Percentiles rank a stretch among this genome's conserved stretches.
Conservation (phyloP, 768 basidiomycete species). For the Hygrocybe punicea region DNA sequence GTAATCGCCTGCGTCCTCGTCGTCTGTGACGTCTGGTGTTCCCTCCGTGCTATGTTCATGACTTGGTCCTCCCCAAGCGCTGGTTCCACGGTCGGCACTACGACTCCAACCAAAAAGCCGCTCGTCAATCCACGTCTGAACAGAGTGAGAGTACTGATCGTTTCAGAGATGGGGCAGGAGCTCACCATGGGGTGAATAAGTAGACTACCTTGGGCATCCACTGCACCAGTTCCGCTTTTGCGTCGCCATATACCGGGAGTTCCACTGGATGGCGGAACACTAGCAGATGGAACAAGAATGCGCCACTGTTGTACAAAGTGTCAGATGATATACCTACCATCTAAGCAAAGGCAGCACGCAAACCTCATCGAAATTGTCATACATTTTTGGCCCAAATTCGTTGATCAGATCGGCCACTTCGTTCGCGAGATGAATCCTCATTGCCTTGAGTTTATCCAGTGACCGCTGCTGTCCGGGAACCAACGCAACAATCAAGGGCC, state of each 20-base stretch:
- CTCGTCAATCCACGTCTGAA: conserved; percentile 94
- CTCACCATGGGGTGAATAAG: conserved; percentile 11
- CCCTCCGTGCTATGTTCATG: conserved; percentile 60
- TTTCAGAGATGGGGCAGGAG: neutral
- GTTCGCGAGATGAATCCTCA: conserved; percentile 71
- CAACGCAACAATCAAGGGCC: conserved; percentile 82
- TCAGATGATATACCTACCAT: conserved; percentile 8
- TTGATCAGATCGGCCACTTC: conserved; percentile 83
- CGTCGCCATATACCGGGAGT: conserved; percentile 73
- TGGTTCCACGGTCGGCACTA: conserved; percentile 74
- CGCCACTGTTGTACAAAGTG: conserved; percentile 51
- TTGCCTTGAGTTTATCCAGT: conserved; percentile 69
- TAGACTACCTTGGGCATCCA: conserved; percentile 71
- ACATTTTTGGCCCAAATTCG: conserved; percentile 83
- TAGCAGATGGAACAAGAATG: conserved; percentile 79
- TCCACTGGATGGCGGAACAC: conserved; percentile 75
- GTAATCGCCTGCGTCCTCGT: conserved; percentile 87
- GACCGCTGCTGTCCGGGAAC: conserved; percentile 85
- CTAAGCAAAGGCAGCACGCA: conserved; percentile 13
- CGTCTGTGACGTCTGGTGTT: conserved; percentile 77
- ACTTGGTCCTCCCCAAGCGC: conserved; percentile 71
- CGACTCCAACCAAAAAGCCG: conserved; percentile 89
- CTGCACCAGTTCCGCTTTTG: conserved; percentile 75
- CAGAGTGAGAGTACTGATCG: conserved; percentile 50
- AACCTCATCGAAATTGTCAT: conserved; percentile 83